phyloP scores from a whole-genome alignment of 2,329 filamentous ascomycete genomes.

The Cordyceps javanica region DNA sequence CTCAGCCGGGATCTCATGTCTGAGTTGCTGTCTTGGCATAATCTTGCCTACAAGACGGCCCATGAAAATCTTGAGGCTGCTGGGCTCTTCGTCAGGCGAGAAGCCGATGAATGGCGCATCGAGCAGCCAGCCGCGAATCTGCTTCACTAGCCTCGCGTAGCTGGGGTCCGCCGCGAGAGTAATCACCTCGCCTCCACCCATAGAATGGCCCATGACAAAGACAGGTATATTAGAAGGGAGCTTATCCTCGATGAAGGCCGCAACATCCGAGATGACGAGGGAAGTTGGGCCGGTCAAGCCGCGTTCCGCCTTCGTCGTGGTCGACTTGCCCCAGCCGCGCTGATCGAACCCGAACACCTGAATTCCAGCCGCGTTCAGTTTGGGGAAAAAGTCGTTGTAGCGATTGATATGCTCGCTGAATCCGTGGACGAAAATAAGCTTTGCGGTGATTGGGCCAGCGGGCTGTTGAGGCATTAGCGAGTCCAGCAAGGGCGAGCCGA shows the following conservation, averaged over 20 bases:
- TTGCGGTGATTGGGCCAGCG: constrained; percentile 54
- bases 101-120: constrained; percentile 77
- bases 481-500: neutral
- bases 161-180: constrained; percentile 47
- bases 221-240: constrained; percentile 53
- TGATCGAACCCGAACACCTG: constrained; percentile 77
- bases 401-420: constrained; percentile 81
- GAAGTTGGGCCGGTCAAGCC: constrained; percentile 70
- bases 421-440: constrained; percentile 78
- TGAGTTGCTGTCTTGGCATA: constrained; percentile 61
- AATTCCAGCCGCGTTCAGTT: constrained; percentile 64
- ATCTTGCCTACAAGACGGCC: constrained; percentile 64
- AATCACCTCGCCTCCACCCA: constrained; percentile 78
- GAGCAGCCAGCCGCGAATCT: constrained; percentile 66
- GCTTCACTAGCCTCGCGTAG: constrained; percentile 48
- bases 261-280: constrained; percentile 71
- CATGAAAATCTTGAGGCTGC: constrained; percentile 52
- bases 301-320: constrained; percentile 51
- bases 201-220: constrained; percentile 85
- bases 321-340: constrained; percentile 79
- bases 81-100: constrained; percentile 58
- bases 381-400: constrained; percentile 69
- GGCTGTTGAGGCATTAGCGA: constrained; percentile 35
- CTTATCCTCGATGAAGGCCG: constrained; percentile 61
- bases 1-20: constrained; percentile 57